Base-by-base conservation (phyloP, 2,329 filamentous ascomycete genomes). In the Orbilia brochopaga region DNA sequence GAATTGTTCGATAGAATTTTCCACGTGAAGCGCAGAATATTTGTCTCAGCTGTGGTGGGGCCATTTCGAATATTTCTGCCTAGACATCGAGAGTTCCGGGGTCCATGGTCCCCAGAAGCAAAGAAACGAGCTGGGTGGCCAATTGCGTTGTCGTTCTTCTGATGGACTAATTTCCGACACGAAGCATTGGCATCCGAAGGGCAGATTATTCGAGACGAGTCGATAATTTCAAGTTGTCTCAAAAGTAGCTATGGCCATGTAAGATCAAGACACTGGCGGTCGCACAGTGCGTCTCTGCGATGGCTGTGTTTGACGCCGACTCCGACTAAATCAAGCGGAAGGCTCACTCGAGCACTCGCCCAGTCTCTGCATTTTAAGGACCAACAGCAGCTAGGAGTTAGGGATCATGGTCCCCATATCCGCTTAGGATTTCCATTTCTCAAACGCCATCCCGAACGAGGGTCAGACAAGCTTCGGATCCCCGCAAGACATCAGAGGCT, bases 391-490 rank as follows among this genome's bases (percentile, higher is more conserved):
- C 37, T 13, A 42, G 37, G 11, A 13, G 37, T 37, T 13, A 42
- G 37, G 37, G 37, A 42, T 42, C 13, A 42, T 42, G 37, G 37
- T 15, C n/a, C 11, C 15, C 37, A 15, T 15, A 42, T 21, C 44
- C 44, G 44, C 44, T 19, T 48, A 21, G 44, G 17, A 23, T 23
- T 48, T 19, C 44, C 44, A 4, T 10, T 48, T 48, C 11, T 5
- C 19, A 48, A 48, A 48, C 44, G 6, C 44, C 44, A 21, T 3
- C n/a, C 44, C 21, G 44, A 48, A 48, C 4, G 15, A 48, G 44
- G 19, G 11, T 23, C n/a, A 42, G 37, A 42, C 44, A 48, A 48
- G 44, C 44, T 48, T 48, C 44, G n/a, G 44, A 23, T 42, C 44
- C 44, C 17, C 44, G 44, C 11, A 10, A 48, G 19, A 23, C n/a